phyloP scores from a whole-genome alignment of 192 early-diverging fungal species.

The Coemansia sp. region DNA sequence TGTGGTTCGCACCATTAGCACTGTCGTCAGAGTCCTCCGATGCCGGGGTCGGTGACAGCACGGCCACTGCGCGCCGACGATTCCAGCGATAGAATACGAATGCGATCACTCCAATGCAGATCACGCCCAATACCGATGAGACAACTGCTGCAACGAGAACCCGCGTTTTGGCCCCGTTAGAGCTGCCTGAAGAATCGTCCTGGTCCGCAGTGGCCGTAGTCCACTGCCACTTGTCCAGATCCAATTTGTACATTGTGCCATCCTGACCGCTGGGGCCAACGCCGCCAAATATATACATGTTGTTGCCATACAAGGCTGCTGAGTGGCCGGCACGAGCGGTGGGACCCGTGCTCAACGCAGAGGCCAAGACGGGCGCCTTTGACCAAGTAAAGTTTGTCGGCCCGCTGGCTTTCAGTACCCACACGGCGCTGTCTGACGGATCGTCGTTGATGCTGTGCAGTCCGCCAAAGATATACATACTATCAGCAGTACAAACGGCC shows the following conservation, averaged over 20 bases:
- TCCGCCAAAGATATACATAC: slow-evolving; percentile 76
- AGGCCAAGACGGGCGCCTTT: slow-evolving; percentile 42
- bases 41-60: neutral
- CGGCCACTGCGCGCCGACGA: slow-evolving; percentile 26
- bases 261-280: slow-evolving; percentile 62
- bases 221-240: slow-evolving; percentile 67
- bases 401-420: slow-evolving; percentile 48
- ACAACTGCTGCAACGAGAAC: slow-evolving; percentile 59
- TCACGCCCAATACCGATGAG: slow-evolving; percentile 50
- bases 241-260: slow-evolving; percentile 68
- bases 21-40: neutral
- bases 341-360: slow-evolving; percentile 49
- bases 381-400: slow-evolving; percentile 39
- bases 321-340: slow-evolving; percentile 67
- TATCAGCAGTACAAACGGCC: slow-evolving; percentile 67
- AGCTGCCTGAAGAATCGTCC: slow-evolving; percentile 16
- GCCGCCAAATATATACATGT: slow-evolving; percentile 75
- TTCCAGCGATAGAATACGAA: slow-evolving; percentile 45
- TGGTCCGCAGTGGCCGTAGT: slow-evolving; percentile 44
- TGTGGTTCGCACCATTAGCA: slow-evolving; percentile 4
- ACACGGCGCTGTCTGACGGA: slow-evolving; percentile 60
- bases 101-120: slow-evolving; percentile 52
- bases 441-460: slow-evolving; percentile 32
- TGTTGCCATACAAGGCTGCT: slow-evolving; percentile 61
- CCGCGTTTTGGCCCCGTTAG: slow-evolving; percentile 30